Conservation (phyloP, 139 green algal genomes). For the Picochlorum sp. region DNA sequence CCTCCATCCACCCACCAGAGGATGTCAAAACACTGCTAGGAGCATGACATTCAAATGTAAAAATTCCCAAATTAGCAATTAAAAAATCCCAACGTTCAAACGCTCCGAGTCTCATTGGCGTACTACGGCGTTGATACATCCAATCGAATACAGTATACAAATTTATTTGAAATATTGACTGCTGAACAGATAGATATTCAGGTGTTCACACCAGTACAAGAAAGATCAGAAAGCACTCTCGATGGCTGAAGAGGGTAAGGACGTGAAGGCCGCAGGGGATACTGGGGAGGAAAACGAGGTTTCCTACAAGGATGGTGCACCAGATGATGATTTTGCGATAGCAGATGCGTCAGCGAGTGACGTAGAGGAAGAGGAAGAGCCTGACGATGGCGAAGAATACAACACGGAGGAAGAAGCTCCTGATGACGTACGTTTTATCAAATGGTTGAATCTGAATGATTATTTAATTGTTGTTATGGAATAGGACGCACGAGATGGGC, state of each 20-base stretch:
- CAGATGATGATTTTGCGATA: constrained; percentile 35
- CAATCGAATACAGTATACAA: neutral
- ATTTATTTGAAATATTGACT: neutral
- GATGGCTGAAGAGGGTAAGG: neutral
- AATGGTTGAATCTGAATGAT: too few relatives aligned
- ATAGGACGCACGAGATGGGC: neutral
- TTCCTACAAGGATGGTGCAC: constrained; percentile 5
- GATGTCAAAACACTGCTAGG: constrained; percentile 1
- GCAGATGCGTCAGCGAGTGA: constrained; percentile 15
- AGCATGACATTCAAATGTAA: neutral
- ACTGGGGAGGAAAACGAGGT: neutral
- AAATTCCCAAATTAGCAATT: too few relatives aligned
- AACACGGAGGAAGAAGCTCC: constrained; percentile 1
- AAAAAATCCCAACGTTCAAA: too few relatives aligned
- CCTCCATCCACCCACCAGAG: neutral
- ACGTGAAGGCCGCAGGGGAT: constrained; percentile 8
- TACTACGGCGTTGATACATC: too few relatives aligned
- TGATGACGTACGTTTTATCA: neutral
- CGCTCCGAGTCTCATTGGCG: too few relatives aligned
- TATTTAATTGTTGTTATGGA: too few relatives aligned
- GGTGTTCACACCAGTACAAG: neutral
- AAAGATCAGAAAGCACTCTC: neutral
- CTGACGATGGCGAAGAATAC: constrained; percentile 33
- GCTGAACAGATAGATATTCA: neutral
- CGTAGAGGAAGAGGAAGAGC: constrained; percentile 25